These are phyloP conservation scores for Rhodosporidiobolus odoratus DNA, from an alignment of 768 basidiomycete genomes.

Conservation along the genomic window DNA sequence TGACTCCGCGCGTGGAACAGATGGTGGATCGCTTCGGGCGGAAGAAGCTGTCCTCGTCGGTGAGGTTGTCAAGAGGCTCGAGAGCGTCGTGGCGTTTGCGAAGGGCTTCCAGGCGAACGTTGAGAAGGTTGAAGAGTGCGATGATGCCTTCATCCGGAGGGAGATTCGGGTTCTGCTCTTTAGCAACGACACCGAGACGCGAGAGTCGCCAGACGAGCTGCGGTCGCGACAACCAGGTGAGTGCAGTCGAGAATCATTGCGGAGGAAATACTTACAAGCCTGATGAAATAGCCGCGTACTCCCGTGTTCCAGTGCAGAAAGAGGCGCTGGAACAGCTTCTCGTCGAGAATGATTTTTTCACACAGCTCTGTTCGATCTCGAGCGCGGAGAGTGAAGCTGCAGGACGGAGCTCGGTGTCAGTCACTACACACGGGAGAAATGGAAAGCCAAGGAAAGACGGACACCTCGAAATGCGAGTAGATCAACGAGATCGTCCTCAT, in stretches of 20 bases:
- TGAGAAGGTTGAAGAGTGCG: constrained; percentile 46
- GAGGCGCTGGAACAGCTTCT: constrained; percentile 47
- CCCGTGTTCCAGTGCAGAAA: constrained; percentile 48
- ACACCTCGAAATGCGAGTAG: constrained; percentile 50
- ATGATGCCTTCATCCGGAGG: constrained; percentile 39
- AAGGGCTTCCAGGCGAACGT: constrained; percentile 48
- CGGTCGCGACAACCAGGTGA: constrained; percentile 39
- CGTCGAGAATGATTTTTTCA: constrained; percentile 47
- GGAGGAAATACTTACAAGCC: constrained; percentile 41
- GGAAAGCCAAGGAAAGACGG: neutral
- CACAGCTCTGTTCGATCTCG: constrained; percentile 48
- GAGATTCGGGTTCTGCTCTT: constrained; percentile 37
- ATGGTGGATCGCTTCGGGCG: constrained; percentile 40
- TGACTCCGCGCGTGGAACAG: constrained; percentile 43
- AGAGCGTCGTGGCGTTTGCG: constrained; percentile 49
- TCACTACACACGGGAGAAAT: neutral
- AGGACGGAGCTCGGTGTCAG: neutral
- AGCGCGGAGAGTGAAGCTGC: constrained; percentile 37
- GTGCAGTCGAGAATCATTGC: constrained; percentile 34
- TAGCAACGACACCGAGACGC: constrained; percentile 43
- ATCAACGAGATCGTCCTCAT: constrained; percentile 50
- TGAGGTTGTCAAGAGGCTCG: constrained; percentile 44
- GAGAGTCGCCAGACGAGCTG: constrained; percentile 50
- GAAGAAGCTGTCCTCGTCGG: constrained; percentile 34
- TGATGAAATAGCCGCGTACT: constrained; percentile 35